Conservation (phyloP, 129 eudicot species). For the Artemisia annua region DNA sequence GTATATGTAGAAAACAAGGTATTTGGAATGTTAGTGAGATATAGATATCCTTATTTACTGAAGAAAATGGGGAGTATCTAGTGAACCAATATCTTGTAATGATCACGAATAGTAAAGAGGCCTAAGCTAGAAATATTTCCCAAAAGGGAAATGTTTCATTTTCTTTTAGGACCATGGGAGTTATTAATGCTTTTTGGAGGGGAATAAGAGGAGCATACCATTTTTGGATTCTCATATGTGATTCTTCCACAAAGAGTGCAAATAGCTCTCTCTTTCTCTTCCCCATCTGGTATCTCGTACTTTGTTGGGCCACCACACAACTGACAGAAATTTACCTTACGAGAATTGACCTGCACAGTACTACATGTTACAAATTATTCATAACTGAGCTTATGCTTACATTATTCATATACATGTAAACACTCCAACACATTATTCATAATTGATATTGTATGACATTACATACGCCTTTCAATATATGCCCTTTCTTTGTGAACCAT, state of each 20-base stretch:
- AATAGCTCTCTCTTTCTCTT: conserved; percentile 81
- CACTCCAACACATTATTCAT: not conserved
- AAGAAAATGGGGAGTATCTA: no score
- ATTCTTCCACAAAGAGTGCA: conserved; percentile 88
- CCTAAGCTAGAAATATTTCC: no score
- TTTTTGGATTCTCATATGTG: conserved; percentile 91
- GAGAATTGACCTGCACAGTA: conserved; percentile 59
- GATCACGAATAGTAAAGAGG: no score
- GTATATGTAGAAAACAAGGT: no score
- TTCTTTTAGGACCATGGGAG: not conserved
- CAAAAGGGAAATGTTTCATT: not conserved
- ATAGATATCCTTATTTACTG: no score
- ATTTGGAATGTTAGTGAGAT: no score
- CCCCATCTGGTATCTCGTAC: conserved; percentile 91
- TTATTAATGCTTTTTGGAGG: not conserved
- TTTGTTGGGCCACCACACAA: conserved; percentile 80
- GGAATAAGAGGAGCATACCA: conserved; percentile 43
- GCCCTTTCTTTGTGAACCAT: not conserved
- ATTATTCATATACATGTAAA: not conserved
- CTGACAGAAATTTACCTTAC: conserved; percentile 87
- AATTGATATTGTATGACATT: not conserved
- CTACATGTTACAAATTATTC: conserved; percentile 20
- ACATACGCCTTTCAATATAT: not conserved
- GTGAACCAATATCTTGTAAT: no score
- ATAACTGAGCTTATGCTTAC: not conserved